A percentile compares a stretch with the other conserved stretches of the same genome.
Conservation (phyloP, 805 yeast genomes). For the Candida cerambycidarum region DNA sequence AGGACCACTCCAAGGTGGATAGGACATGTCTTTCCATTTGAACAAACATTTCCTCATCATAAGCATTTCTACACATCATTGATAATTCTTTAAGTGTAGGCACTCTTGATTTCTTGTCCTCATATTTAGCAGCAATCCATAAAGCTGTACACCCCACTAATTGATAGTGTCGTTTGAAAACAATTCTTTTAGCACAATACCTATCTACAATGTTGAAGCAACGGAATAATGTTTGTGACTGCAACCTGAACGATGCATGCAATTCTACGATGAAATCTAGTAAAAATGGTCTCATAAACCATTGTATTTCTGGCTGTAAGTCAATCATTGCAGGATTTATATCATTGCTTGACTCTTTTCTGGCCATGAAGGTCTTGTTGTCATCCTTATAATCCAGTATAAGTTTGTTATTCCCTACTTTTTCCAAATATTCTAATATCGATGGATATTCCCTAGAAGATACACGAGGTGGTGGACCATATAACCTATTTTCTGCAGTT, state of each 20-base stretch:
- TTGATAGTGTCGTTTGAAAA: conserved; percentile 48
- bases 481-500: conserved; percentile 1
- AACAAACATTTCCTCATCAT: conserved; percentile 52
- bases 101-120: conserved; percentile 58
- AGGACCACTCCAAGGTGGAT: conserved; percentile 56
- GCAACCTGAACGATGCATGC: conserved; percentile 41
- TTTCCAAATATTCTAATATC: too few relatives aligned
- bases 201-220: conserved; percentile 47
- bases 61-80: conserved; percentile 58
- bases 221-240: conserved; percentile 43
- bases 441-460: conserved; percentile 38
- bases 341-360: conserved; percentile 38
- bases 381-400: conserved; percentile 44
- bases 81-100: conserved; percentile 56
- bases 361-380: conserved; percentile 37
- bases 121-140: conserved; percentile 53
- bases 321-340: conserved; percentile 54
- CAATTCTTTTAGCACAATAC: conserved; percentile 46
- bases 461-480: conserved; percentile 26
- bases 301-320: conserved; percentile 47
- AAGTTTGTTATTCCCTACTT: conserved; percentile 27
- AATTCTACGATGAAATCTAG: conserved; percentile 45
- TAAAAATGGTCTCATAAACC: conserved; percentile 49
- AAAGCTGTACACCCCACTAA: conserved; percentile 48
- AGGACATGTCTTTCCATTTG: conserved; percentile 68